A percentile compares a stretch with the other conserved stretches of the same genome.
phyloP scores from a whole-genome alignment of 352 stramenopile species.

The Phytophthora cactorum region DNA sequence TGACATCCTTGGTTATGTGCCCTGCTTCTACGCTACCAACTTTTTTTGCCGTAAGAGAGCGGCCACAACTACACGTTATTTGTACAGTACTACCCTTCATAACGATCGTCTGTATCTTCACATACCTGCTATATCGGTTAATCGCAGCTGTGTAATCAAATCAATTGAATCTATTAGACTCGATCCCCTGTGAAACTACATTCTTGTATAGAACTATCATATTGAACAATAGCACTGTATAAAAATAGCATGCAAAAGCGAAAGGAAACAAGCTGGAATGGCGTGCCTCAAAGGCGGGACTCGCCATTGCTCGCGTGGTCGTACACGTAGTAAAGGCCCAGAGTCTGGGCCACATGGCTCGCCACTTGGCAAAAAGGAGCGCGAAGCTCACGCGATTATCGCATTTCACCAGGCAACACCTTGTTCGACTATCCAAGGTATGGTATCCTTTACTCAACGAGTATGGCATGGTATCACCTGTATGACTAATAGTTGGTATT shows the following conservation, averaged over 20 bases:
- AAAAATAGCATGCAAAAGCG: not conserved
- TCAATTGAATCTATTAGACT: too few species aligned
- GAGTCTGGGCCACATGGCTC: constrained; percentile 3
- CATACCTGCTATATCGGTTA: not conserved
- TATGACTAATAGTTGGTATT: constrained; percentile 3
- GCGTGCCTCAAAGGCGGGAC: constrained; percentile 20
- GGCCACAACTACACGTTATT: constrained; percentile 14
- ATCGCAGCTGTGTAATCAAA: too few species aligned
- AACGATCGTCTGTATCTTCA: not conserved
- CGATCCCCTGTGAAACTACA: too few species aligned
- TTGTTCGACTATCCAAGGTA: constrained; percentile 23
- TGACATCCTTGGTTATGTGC: constrained; percentile 3
- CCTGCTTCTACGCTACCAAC: constrained; percentile 21
- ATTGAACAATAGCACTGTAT: not conserved
- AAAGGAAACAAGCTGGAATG: constrained; percentile 3
- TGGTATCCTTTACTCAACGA: not conserved
- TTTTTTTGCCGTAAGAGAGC: constrained; percentile 34
- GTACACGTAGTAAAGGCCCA: constrained; percentile 1
- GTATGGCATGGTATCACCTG: not conserved
- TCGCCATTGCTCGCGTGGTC: constrained; percentile 15
- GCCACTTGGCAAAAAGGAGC: constrained; percentile 30
- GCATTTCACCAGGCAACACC: constrained; percentile 25
- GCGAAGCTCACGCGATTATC: constrained; percentile 35
- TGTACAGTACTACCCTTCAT: not conserved
- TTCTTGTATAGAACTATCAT: too few species aligned